Conservation (phyloP, 495 filamentous ascomycete species). For the Hypoxylon lienhwacheense region DNA sequence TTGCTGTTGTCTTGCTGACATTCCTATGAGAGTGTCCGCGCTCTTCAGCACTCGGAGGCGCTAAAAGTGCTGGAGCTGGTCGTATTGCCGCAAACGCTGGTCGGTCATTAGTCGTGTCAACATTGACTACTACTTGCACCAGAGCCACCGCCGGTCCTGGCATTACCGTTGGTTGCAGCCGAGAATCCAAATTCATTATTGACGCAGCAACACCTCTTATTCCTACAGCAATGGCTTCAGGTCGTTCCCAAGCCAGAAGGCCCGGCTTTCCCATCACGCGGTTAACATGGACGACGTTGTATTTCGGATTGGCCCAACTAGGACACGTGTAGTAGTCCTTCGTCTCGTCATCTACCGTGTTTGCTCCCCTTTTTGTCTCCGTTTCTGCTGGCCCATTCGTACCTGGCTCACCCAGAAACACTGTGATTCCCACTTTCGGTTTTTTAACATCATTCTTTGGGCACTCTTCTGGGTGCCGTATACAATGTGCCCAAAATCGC, state of each 20-base stretch:
- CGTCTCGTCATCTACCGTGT: constrained; percentile 3
- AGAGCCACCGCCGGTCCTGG: constrained; percentile 22
- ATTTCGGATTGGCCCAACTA: constrained; percentile 47
- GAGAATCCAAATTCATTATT: constrained; percentile 38
- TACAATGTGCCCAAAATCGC: constrained; percentile 50
- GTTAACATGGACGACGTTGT: constrained; percentile 45
- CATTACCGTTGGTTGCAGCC: constrained; percentile 27
- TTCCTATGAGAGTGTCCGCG: constrained; percentile 17
- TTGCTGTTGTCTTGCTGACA: constrained; percentile 32
- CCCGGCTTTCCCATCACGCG: constrained; percentile 39
- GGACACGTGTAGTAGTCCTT: constrained; percentile 45
- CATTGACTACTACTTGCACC: constrained; percentile 37
- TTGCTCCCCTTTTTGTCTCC: constrained; percentile 8
- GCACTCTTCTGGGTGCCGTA: constrained; percentile 38
- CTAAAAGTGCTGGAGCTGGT: constrained; percentile 18
- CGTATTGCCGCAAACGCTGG: constrained; percentile 16
- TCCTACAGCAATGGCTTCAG: constrained; percentile 45
- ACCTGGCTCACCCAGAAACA: constrained; percentile 42
- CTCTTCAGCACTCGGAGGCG: constrained; percentile 17
- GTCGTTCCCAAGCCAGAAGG: constrained; percentile 47
- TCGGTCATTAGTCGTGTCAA: constrained; percentile 30
- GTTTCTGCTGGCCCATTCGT: not conserved
- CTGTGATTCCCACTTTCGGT: constrained; percentile 48
- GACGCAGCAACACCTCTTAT: constrained; percentile 43
- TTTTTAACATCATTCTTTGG: constrained; percentile 23